phyloP scores from a whole-genome alignment of 2,329 filamentous ascomycete genomes.

The Colletotrichum endophyticum region DNA sequence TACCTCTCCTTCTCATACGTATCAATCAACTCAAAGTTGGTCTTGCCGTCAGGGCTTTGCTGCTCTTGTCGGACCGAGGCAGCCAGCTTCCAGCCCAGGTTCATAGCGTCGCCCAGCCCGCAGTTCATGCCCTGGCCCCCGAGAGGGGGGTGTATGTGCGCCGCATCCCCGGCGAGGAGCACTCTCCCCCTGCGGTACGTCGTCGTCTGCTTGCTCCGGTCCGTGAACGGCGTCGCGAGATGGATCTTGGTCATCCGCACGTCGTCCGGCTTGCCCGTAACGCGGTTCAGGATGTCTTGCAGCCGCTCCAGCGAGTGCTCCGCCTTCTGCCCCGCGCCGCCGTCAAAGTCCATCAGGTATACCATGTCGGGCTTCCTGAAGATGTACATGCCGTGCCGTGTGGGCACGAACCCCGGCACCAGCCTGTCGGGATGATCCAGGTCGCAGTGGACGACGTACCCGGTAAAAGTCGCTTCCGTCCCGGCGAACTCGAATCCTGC shows the following conservation, averaged over 20 bases:
- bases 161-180: conserved; percentile 55
- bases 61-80: not conserved
- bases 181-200: conserved; percentile 56
- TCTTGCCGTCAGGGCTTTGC: conserved; percentile 34
- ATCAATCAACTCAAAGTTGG: conserved; percentile 32
- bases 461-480: conserved; percentile 38
- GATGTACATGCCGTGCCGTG: conserved; percentile 32
- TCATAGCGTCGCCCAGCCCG: conserved; percentile 53
- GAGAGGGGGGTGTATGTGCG: conserved; percentile 51
- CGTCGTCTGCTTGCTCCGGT: conserved; percentile 39
- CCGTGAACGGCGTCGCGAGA: conserved; percentile 24
- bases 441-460: conserved; percentile 35
- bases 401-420: conserved; percentile 27
- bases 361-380: conserved; percentile 6
- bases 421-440: conserved; percentile 33
- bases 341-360: conserved; percentile 27
- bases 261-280: conserved; percentile 24
- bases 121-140: conserved; percentile 58
- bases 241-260: conserved; percentile 28
- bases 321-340: conserved; percentile 21
- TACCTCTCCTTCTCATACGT: conserved; percentile 53
- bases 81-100: conserved; percentile 54
- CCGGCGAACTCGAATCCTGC: conserved; percentile 40
- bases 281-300: conserved; percentile 24
- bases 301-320: conserved; percentile 24